These are phyloP conservation scores for Suillus ampliporus DNA, from an alignment of 768 basidiomycete genomes.

Conservation along the genomic window DNA sequence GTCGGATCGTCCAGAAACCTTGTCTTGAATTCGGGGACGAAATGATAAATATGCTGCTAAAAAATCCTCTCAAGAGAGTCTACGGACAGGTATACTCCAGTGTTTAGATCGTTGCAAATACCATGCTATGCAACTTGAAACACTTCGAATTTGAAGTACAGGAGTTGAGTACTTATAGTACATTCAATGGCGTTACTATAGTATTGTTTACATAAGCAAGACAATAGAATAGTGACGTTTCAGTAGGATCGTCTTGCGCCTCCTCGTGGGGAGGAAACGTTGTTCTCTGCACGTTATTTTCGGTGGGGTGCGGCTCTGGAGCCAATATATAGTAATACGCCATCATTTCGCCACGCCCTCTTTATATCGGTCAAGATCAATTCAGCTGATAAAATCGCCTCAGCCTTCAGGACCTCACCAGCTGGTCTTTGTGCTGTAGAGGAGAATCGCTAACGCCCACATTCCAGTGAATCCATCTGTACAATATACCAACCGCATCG, in stretches of 20 bases:
- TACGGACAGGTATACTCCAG: background rate
- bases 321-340: slow-evolving; percentile 15
- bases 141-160: background rate
- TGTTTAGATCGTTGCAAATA: too few relatives aligned
- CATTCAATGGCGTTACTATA: too few relatives aligned
- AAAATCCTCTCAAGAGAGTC: background rate
- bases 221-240: background rate
- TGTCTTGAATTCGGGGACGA: background rate
- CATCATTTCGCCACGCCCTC: slow-evolving; percentile 4
- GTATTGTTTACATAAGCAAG: background rate
- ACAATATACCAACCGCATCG: slow-evolving; percentile 26
- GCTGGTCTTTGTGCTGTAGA: background rate
- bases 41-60: background rate
- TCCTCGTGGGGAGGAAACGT: slow-evolving; percentile 18
- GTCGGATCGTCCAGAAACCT: background rate
- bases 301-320: slow-evolving; percentile 6
- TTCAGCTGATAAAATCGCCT: slow-evolving; percentile 8
- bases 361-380: slow-evolving; percentile 19
- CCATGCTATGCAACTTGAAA: background rate
- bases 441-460: slow-evolving; percentile 6
- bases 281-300: slow-evolving; percentile 8
- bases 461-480: slow-evolving; percentile 11
- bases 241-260: slow-evolving; percentile 1
- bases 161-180: too few relatives aligned
- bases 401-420: background rate